These are phyloP conservation scores for Truncatella angustata DNA, from an alignment of 2,329 filamentous ascomycete genomes.

Conservation along the genomic window DNA sequence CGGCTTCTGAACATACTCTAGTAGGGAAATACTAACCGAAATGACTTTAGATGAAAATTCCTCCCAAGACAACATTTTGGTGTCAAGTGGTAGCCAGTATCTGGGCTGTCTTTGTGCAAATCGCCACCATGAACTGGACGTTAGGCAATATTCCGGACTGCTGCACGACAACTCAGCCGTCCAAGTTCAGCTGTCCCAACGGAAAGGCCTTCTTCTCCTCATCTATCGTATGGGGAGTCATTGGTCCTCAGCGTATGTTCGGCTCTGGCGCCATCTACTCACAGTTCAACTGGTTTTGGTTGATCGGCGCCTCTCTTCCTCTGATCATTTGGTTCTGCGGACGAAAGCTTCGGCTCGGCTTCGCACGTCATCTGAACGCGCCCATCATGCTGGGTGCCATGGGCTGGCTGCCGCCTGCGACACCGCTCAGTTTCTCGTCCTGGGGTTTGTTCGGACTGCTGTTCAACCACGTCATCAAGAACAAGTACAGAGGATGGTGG, in stretches of 20 bases:
- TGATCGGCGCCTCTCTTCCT: slow-evolving; percentile 48
- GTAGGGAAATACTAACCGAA: not conserved
- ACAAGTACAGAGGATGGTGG: slow-evolving; percentile 59
- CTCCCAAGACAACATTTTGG: slow-evolving; percentile 47
- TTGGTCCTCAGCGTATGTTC: slow-evolving; percentile 56
- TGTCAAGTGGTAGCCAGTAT: slow-evolving; percentile 50
- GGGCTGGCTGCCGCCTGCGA: slow-evolving; percentile 55
- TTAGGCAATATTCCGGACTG: slow-evolving; percentile 42
- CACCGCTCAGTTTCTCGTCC: slow-evolving; percentile 55
- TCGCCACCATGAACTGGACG: slow-evolving; percentile 47
- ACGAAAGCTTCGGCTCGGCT: slow-evolving; percentile 37
- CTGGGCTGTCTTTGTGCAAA: slow-evolving; percentile 45
- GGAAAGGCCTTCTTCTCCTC: slow-evolving; percentile 46
- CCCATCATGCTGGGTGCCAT: slow-evolving; percentile 58
- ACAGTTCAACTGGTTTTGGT: slow-evolving; percentile 52
- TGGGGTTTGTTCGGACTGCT: slow-evolving; percentile 58
- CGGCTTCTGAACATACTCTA: no score
- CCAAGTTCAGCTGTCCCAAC: slow-evolving; percentile 42
- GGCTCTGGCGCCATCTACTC: slow-evolving; percentile 49
- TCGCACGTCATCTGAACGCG: slow-evolving; percentile 50
- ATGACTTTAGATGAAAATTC: slow-evolving; percentile 29
- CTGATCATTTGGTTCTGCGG: slow-evolving; percentile 44
- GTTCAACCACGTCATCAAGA: slow-evolving; percentile 57
- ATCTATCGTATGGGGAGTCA: slow-evolving; percentile 56
- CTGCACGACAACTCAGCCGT: slow-evolving; percentile 38